Percentiles rank a stretch among this genome's conserved stretches.
Evolutionary conservation across 2,329 filamentous ascomycete genomes (phyloP).

Genomic region (Ramularia endophylla): DNA sequence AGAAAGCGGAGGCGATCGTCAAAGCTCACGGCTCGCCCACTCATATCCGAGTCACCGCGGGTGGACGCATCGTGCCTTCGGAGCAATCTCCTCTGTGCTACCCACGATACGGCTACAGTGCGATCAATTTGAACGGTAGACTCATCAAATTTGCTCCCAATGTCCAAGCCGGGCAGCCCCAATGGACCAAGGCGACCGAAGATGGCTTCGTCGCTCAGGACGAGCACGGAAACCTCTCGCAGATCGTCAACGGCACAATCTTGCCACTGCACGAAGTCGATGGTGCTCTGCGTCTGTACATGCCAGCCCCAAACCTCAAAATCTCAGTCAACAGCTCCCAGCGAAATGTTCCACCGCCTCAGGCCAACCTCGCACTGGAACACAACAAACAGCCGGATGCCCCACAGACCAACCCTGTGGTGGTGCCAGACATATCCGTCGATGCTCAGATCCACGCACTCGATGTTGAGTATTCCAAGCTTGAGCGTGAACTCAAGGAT

Average conservation of each 20-base stretch:
- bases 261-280: slow-evolving; percentile 29
- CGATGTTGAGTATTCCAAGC: slow-evolving; percentile 32
- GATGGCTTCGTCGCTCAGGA: slow-evolving; percentile 35
- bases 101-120: slow-evolving; percentile 34
- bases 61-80: slow-evolving; percentile 47
- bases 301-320: slow-evolving; percentile 31
- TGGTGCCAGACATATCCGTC: slow-evolving; percentile 20
- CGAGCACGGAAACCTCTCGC: slow-evolving; percentile 30
- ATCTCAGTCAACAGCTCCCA: slow-evolving; percentile 17
- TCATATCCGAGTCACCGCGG: slow-evolving; percentile 47
- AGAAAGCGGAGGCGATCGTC: slow-evolving; percentile 45
- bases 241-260: slow-evolving; percentile 33
- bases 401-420: not conserved
- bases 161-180: slow-evolving; percentile 24
- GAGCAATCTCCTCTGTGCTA: slow-evolving; percentile 36
- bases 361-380: slow-evolving; percentile 6
- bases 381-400: slow-evolving; percentile 3
- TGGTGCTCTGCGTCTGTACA: slow-evolving; percentile 31
- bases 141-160: slow-evolving; percentile 35
- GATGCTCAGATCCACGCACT: slow-evolving; percentile 30
- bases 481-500: slow-evolving; percentile 31
- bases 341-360: slow-evolving; percentile 5
- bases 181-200: slow-evolving; percentile 29
- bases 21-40: slow-evolving; percentile 48
- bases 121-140: slow-evolving; percentile 32